A percentile compares a stretch with the other conserved stretches of the same genome.
phyloP scores from a whole-genome alignment of 441 rosid species.

The Eugenia klotzschiana region DNA sequence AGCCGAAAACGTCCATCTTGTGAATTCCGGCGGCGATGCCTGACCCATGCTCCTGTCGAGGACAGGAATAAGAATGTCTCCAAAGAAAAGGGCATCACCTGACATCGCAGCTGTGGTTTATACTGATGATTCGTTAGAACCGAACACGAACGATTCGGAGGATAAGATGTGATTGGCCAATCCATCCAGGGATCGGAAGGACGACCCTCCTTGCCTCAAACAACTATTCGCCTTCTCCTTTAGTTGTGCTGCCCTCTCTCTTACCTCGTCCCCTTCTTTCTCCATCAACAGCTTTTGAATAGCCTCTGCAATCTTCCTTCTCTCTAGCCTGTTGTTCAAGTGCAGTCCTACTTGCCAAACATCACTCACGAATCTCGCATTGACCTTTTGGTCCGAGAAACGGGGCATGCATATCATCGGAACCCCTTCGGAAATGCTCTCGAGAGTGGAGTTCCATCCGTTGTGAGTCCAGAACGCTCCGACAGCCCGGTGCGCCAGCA shows the following conservation, averaged over 20 bases:
- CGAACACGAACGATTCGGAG: background rate
- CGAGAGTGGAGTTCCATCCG: conserved; percentile 33
- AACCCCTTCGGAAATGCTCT: conserved; percentile 31
- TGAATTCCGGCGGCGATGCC: background rate
- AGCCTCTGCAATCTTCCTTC: conserved; percentile 16
- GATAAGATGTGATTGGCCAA: conserved; percentile 4
- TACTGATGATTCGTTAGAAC: background rate
- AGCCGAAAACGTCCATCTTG: background rate
- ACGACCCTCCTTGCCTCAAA: conserved; percentile 21
- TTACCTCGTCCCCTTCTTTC: conserved; percentile 17
- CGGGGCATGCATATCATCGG: conserved; percentile 37
- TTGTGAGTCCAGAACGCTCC: conserved; percentile 4
- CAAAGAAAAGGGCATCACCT: background rate
- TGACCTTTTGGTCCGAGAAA: conserved; percentile 27
- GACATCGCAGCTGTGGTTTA: background rate
- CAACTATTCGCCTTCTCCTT: conserved; percentile 16
- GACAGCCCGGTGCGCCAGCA: conserved; percentile 1
- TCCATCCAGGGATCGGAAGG: conserved; percentile 14
- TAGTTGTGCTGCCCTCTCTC: conserved; percentile 10
- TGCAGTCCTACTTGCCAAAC: conserved; percentile 27
- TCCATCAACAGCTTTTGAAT: conserved; percentile 12
- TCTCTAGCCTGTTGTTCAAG: conserved; percentile 18
- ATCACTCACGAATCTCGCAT: conserved; percentile 15
- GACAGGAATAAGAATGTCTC: background rate
- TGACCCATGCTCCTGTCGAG: background rate